Conservation (phyloP, 768 basidiomycete genomes). For the Hypsizygus marmoreus region DNA sequence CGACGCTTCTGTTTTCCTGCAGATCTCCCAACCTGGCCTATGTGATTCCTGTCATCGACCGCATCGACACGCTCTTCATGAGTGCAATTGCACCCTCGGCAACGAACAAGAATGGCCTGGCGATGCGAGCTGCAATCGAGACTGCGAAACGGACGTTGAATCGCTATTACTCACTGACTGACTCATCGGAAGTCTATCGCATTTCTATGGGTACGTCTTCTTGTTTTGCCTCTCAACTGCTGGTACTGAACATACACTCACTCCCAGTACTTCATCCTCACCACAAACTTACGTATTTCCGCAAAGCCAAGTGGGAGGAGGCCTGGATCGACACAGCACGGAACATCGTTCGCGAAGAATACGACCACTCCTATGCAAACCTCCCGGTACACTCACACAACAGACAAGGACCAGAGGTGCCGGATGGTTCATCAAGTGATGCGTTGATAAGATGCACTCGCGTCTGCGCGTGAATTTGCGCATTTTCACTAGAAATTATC, state of each 20-base stretch:
- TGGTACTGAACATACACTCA: neutral
- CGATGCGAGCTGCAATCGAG: neutral
- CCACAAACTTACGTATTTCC: constrained; percentile 9
- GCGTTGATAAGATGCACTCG: no score
- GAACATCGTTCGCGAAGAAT: neutral
- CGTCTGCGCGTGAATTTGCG: no score
- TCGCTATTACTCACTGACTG: neutral
- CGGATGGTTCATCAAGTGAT: neutral
- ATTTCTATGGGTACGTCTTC: constrained; percentile 2
- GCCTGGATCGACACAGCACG: constrained; percentile 3
- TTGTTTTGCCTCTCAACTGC: neutral
- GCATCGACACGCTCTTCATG: constrained; percentile 22
- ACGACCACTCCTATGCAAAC: neutral
- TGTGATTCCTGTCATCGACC: constrained; percentile 41
- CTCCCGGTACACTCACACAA: neutral
- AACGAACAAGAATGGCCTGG: constrained; percentile 22
- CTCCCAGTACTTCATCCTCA: constrained; percentile 5
- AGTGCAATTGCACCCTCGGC: constrained; percentile 11
- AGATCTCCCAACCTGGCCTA: constrained; percentile 25
- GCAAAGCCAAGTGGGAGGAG: constrained; percentile 1
- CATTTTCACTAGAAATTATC: no score
- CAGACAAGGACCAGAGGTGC: neutral
- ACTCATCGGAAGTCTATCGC: neutral
- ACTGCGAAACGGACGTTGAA: neutral
- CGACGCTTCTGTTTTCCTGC: constrained; percentile 32